Percentiles rank a stretch among this genome's conserved stretches.
Evolutionary conservation across 2,329 filamentous ascomycete genomes (phyloP).

Genomic region (Fusarium paranaense): DNA sequence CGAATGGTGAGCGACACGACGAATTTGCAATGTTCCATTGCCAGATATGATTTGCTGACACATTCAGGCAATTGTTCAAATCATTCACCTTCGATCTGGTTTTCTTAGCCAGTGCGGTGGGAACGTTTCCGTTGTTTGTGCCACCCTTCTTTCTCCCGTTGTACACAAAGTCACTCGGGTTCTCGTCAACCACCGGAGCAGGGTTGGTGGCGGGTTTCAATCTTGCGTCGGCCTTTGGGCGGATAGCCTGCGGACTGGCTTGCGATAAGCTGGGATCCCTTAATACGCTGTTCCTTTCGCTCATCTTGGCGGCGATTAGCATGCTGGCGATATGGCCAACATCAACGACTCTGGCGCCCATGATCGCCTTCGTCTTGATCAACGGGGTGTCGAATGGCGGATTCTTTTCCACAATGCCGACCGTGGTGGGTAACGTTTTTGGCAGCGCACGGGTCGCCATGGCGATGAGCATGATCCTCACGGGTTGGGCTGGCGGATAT

Average conservation of each 20-base stretch:
- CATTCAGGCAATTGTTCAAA: slow-evolving; percentile 60
- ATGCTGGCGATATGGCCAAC: slow-evolving; percentile 72
- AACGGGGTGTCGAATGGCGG: slow-evolving; percentile 70
- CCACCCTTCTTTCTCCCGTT: slow-evolving; percentile 70
- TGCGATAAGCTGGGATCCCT: slow-evolving; percentile 66
- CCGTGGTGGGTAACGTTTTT: slow-evolving; percentile 69
- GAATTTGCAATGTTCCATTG: neutral
- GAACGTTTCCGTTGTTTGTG: slow-evolving; percentile 69
- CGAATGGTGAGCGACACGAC: slow-evolving; percentile 56
- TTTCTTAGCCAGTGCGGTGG: slow-evolving; percentile 66
- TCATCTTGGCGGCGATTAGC: slow-evolving; percentile 65
- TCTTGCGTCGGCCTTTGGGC: slow-evolving; percentile 67
- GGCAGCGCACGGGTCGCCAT: slow-evolving; percentile 64
- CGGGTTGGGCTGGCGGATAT: slow-evolving; percentile 70
- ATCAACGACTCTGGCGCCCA: slow-evolving; percentile 62
- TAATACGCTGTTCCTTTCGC: slow-evolving; percentile 63
- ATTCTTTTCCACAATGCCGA: slow-evolving; percentile 73
- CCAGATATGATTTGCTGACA: slow-evolving; percentile 4
- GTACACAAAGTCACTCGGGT: slow-evolving; percentile 63
- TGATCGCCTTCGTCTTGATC: slow-evolving; percentile 67
- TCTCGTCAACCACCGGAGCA: slow-evolving; percentile 63
- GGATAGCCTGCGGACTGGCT: slow-evolving; percentile 63
- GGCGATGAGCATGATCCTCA: slow-evolving; percentile 71
- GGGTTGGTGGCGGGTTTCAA: slow-evolving; percentile 71
- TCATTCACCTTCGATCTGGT: slow-evolving; percentile 62